Conservation (phyloP, 2,329 filamentous ascomycete genomes). For the Diaporthe capsici region DNA sequence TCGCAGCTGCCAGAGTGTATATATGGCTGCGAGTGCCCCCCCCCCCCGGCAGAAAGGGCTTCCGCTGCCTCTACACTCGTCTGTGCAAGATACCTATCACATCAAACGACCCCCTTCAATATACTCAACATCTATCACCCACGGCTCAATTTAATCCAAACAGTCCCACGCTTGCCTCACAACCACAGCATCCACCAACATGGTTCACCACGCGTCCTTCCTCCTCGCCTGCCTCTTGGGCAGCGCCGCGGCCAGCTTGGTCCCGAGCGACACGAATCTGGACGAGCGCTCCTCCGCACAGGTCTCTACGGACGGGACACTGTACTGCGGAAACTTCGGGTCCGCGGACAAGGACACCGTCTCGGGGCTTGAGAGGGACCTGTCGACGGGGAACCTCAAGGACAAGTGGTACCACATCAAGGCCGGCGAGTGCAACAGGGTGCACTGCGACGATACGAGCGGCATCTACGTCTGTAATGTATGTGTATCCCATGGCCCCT, state of each 20-base stretch:
- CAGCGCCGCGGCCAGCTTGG: background rate
- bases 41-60: background rate
- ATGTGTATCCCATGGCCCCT: background rate
- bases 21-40: background rate
- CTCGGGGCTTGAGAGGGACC: constrained; percentile 14
- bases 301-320: constrained; percentile 33
- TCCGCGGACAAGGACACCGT: constrained; percentile 5
- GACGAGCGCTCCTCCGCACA: background rate
- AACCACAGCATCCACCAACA: background rate
- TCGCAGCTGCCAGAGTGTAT: background rate
- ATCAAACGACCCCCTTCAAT: background rate
- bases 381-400: constrained; percentile 17
- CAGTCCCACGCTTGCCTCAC: background rate
- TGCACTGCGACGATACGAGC: constrained; percentile 35
- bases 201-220: background rate
- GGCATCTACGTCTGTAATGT: constrained; percentile 40
- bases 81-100: background rate
- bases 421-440: constrained; percentile 30
- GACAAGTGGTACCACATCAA: background rate
- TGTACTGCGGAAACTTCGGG: constrained; percentile 36
- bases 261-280: background rate
- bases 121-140: background rate
- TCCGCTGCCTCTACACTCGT: background rate
- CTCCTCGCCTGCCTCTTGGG: constrained; percentile 10
- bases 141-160: background rate